Evolutionary conservation across 805 yeast genomes (phyloP), one percentile per base, ranked within the genome.

Genomic region (Lipomyces lipofer): DNA sequence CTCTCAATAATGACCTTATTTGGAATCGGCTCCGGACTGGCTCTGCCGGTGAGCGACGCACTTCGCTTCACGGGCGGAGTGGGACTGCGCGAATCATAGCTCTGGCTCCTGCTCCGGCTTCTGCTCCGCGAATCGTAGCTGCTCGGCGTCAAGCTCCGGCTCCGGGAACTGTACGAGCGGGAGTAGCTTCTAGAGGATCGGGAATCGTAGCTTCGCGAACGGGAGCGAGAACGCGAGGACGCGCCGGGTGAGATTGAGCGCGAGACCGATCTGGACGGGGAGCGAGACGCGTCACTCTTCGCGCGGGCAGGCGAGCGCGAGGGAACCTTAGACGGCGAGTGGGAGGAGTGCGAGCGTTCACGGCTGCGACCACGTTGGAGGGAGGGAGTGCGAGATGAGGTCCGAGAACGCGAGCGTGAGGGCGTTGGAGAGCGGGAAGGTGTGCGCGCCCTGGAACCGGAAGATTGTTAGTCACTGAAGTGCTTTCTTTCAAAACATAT

Each of bases 1-100:
- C 47, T 45, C 27, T 59, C 59, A 7, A 59, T 48, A 19, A 49
- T 24, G 27, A 54, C 45, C 63, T 58, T 36, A 17, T 36, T 5
- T 13, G 8, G 24, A n/a, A 19, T 28, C 44, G 27, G 28, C 27
- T 19, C 19, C 19, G 42, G 15, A 12, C 9, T n/a, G 15, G 28
- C 9, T 9, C 44, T 13, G 27, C 10, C 24, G 44, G n/a, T n/a
- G n/a, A n/a, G n/a, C 15, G 42, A 17, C 24, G 44, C 7, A 5
- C 44, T 6, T 32, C 44, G 15, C 6, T 30, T 10, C 25, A 15
- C 24, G 25, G 35, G 24, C 12, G 44, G 49, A n/a, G 52, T 50
- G n/a, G 24, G 43, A 12, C 29, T 22, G 8, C 39, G 44, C 13
- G 46, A 35, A 3, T n/a, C 49, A 33, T 32, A 49, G 45, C 50